phyloP scores from a whole-genome alignment of 73 alveolate genomes.

The Tetrahymena borealis region DNA sequence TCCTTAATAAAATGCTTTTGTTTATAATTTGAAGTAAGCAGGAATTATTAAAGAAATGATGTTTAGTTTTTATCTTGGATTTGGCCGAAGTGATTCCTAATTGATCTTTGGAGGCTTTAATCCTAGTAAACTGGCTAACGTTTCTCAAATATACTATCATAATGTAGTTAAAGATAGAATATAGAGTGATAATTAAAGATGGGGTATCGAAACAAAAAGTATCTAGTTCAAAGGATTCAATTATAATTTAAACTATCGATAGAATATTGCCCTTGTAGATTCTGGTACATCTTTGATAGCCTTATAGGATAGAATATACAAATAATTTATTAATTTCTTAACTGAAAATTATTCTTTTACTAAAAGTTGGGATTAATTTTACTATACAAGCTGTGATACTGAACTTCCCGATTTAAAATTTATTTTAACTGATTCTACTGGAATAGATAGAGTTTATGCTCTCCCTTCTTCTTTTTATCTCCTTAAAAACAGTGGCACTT shows the following conservation, averaged over 20 bases:
- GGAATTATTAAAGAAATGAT: background rate
- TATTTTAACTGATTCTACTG: background rate
- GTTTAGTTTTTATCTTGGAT: background rate
- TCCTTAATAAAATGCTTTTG: background rate
- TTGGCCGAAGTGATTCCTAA: background rate
- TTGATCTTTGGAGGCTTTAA: background rate
- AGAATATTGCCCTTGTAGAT: background rate
- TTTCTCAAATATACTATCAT: background rate
- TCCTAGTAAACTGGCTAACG: background rate
- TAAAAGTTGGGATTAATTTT: background rate
- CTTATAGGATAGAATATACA: background rate
- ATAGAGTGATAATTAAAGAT: background rate
- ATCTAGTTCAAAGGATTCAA: background rate
- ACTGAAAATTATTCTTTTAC: background rate
- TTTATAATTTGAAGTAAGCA: background rate
- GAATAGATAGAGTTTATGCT: background rate
- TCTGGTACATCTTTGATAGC: background rate
- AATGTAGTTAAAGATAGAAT: background rate
- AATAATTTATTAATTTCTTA: background rate
- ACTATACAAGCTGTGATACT: background rate
- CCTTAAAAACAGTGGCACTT: background rate
- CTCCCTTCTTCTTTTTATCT: background rate
- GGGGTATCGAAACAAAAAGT: background rate
- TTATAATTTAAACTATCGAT: background rate
- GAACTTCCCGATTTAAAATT: background rate